Base-by-base conservation (phyloP, 2,329 filamentous ascomycete genomes). In the Penicillium sp. region DNA sequence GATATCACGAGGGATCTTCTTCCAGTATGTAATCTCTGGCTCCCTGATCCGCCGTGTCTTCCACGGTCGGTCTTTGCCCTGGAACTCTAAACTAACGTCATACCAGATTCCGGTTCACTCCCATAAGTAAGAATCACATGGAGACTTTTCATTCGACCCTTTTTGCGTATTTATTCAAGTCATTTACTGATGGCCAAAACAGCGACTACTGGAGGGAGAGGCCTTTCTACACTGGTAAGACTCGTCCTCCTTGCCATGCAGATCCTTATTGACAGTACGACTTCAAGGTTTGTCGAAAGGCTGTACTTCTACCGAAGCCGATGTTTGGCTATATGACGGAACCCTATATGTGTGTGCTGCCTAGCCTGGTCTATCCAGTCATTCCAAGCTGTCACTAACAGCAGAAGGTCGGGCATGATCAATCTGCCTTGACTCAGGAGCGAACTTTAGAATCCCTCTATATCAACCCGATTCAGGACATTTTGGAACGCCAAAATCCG, bases 1-100 rank as follows among this genome's bases (percentile, higher is more conserved):
- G 83, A 86, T 67, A 76, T 88, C 20, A 88, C 86, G 1, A 79
- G 85, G 60, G 84, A 81, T 1, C 85, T 88, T 61, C 67, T 86
- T 34, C 86, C 86, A 42, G 82, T 84, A 67, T 67, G 78, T 76
- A 28, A 25, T 28, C 10, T 17, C 22, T 20, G 35, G 15, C 25
- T 4, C 17, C 8, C 6, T 7, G 35, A 41, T 20, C n/a, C n/a
- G 10, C n/a, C n/a, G 10, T 37, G 28, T 41, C 15, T 34, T 12
- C 22, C 10, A 8, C 28, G 34, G 37, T 10, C 8, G 3, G 22
- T 12, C 17, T 15, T 4, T 41, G 22, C 25, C n/a, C 22, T 12
- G 5, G 38, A 28, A 55, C 50, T 63, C 25, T 47, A 47, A 47
- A 31, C 57, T 67, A 61, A 68, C 57, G 31, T 31, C 42, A 62